phyloP scores from a whole-genome alignment of 441 rosid genomes.

The Hura crepitans region DNA sequence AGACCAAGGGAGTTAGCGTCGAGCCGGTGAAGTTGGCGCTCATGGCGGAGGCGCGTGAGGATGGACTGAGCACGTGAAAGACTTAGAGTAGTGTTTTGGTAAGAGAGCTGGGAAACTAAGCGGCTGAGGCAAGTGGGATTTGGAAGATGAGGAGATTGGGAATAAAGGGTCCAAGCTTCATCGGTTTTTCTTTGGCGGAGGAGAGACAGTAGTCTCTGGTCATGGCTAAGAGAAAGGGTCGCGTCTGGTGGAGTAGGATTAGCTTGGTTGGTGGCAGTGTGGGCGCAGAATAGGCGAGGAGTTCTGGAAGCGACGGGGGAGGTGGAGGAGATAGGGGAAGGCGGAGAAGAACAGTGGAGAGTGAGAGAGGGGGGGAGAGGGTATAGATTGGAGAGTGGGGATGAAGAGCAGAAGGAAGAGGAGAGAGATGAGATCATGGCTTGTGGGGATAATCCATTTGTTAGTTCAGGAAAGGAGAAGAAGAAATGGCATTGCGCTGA shows the following conservation, averaged over 20 bases:
- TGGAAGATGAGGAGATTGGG: conserved; percentile 54
- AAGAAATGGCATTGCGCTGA: too few relatives aligned
- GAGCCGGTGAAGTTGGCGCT: conserved; percentile 78
- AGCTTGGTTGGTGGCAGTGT: conserved; percentile 31
- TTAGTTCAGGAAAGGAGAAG: conserved; percentile 4
- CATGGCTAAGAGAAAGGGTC: conserved; percentile 30
- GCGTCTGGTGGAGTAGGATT: conserved; percentile 31
- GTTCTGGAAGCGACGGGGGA: conserved; percentile 16
- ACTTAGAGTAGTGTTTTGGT: conserved; percentile 45
- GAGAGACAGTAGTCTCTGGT: conserved; percentile 57
- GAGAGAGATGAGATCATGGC: conserved; percentile 35
- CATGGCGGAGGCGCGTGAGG: conserved; percentile 87
- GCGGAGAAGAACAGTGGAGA: conserved; percentile 25
- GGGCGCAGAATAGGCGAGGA: conserved; percentile 24
- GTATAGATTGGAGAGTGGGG: conserved; percentile 10
- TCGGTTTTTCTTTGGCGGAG: conserved; percentile 71
- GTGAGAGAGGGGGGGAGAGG: conserved; percentile 30
- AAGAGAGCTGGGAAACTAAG: conserved; percentile 73
- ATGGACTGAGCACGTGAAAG: conserved; percentile 80
- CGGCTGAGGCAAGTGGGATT: conserved; percentile 87
- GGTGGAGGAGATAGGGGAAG: conserved; percentile 1
- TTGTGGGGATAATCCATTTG: conserved; percentile 33
- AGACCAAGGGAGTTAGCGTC: conserved; percentile 92
- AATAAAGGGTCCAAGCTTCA: conserved; percentile 70
- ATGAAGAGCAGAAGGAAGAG: conserved; percentile 13